A percentile compares a stretch with the other conserved stretches of the same genome.
Conservation (phyloP, 768 basidiomycete genomes). For the Podaxis sp. region DNA sequence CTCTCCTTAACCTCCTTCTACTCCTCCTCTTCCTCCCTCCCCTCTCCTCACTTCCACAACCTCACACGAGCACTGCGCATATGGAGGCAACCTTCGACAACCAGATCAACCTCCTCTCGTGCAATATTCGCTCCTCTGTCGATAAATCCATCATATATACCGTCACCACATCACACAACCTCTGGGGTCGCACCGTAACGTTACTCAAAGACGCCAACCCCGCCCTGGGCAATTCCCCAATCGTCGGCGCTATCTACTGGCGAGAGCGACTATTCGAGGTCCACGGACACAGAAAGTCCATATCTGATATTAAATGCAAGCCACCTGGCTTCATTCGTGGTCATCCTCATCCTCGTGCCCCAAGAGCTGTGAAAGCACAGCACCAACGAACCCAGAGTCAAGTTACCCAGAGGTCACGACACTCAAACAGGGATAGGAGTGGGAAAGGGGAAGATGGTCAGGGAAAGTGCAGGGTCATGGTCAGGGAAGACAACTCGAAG, state of each 20-base stretch:
- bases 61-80: neutral
- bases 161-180: conserved; percentile 37
- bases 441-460: neutral
- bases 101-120: conserved; percentile 43
- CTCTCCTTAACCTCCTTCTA: neutral
- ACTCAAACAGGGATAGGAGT: neutral
- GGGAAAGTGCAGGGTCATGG: neutral
- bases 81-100: conserved; percentile 55
- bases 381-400: neutral
- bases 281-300: conserved; percentile 32
- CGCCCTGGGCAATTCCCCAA: conserved; percentile 21
- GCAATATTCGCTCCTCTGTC: conserved; percentile 35
- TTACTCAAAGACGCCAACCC: conserved; percentile 46
- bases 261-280: conserved; percentile 44
- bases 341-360: neutral
- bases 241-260: conserved; percentile 49
- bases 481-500: neutral
- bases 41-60: neutral
- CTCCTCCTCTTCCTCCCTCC: neutral
- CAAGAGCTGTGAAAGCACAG: neutral
- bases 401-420: neutral
- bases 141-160: conserved; percentile 43
- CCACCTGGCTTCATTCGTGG: conserved; percentile 32
- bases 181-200: conserved; percentile 39
- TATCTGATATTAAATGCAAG: conserved; percentile 36